Evolutionary conservation across 2,329 filamentous ascomycete genomes (phyloP).

Genomic region (Huntiella decipiens): DNA sequence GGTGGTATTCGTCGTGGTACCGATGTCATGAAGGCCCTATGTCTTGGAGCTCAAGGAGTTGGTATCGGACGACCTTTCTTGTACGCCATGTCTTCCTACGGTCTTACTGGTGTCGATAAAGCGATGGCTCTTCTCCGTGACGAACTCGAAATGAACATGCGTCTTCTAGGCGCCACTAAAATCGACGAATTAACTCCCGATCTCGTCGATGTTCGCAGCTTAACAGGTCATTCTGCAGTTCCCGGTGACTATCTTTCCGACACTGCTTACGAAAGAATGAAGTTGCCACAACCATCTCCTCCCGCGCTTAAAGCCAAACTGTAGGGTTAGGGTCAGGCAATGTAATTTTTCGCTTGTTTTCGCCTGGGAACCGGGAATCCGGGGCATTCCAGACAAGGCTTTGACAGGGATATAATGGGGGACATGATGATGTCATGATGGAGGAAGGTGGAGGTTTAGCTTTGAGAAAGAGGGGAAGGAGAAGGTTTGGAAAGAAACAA

Average conservation of each 20-base stretch:
- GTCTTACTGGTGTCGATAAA: conserved; percentile 66
- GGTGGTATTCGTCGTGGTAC: conserved; percentile 79
- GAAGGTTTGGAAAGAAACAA: no score
- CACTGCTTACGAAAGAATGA: conserved; percentile 34
- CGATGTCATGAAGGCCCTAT: conserved; percentile 89
- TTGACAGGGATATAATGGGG: no score
- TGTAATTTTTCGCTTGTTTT: neutral
- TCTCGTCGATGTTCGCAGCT: conserved; percentile 57
- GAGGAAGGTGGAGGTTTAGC: no score
- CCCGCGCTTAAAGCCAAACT: conserved; percentile 31
- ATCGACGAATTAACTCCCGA: conserved; percentile 63
- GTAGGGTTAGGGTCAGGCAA: neutral
- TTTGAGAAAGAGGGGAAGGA: no score
- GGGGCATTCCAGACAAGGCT: no score
- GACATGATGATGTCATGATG: no score
- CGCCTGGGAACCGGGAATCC: no score
- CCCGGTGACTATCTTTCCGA: conserved; percentile 29
- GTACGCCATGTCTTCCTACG: conserved; percentile 90
- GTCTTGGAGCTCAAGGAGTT: conserved; percentile 76
- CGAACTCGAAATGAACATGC: conserved; percentile 99
- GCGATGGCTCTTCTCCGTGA: conserved; percentile 88
- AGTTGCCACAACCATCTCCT: conserved; percentile 26
- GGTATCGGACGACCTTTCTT: conserved; percentile 90
- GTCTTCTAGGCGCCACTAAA: conserved; percentile 61
- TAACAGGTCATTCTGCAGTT: conserved; percentile 34